Conservation (phyloP, 2,329 filamentous ascomycete species). For the Alternaria arbusti region DNA sequence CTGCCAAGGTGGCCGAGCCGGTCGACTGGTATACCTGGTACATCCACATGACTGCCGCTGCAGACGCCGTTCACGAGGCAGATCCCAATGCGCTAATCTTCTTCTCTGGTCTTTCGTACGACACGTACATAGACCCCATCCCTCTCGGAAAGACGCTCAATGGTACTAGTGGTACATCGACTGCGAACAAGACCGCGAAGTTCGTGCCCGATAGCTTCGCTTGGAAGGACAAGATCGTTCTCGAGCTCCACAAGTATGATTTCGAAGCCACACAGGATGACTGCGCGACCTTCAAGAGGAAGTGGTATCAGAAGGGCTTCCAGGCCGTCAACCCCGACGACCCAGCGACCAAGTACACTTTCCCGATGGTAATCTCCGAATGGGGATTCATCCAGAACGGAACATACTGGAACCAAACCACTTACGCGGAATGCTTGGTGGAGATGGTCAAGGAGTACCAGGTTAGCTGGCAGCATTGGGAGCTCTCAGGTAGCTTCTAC, state of each 20-base stretch:
- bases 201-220: conserved; percentile 35
- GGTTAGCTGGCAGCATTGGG: conserved; percentile 42
- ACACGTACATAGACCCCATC: conserved; percentile 43
- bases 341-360: conserved; percentile 36
- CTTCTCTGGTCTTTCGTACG: conserved; percentile 43
- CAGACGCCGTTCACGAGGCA: conserved; percentile 37
- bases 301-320: conserved; percentile 45
- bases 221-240: conserved; percentile 40
- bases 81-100: conserved; percentile 37
- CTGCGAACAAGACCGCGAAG: conserved; percentile 34
- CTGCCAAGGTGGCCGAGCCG: conserved; percentile 30
- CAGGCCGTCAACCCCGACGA: conserved; percentile 38
- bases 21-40: conserved; percentile 48
- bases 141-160: conserved; percentile 41
- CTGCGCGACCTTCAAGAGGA: conserved; percentile 40
- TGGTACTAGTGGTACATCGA: conserved; percentile 32
- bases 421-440: conserved; percentile 39
- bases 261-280: conserved; percentile 41
- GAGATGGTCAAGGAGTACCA: conserved; percentile 43
- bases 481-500: conserved; percentile 40
- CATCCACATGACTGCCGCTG: conserved; percentile 41
- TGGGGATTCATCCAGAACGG: conserved; percentile 44
- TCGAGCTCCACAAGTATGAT: conserved; percentile 45
- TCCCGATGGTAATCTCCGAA: conserved; percentile 43
- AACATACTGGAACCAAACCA: conserved; percentile 43